Percentiles rank a stretch among this genome's conserved stretches.
phyloP scores from a whole-genome alignment of 2,329 filamentous ascomycete genomes.

The Penicillium polonicum region DNA sequence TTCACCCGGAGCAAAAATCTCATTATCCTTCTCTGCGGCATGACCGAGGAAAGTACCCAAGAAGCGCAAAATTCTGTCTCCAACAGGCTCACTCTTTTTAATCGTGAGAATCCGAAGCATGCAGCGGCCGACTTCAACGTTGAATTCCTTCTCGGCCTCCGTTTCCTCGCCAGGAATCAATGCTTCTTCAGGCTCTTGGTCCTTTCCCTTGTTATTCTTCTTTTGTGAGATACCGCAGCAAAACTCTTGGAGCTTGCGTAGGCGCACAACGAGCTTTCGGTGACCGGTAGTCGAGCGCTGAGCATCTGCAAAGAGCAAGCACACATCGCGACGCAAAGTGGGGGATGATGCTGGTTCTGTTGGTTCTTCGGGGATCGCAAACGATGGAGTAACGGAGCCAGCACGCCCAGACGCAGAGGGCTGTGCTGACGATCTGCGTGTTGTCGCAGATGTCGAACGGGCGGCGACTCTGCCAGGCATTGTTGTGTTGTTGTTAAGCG shows the following conservation, averaged over 20 bases:
- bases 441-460: constrained; percentile 37
- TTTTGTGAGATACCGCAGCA: constrained; percentile 62
- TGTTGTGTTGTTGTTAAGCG: constrained; percentile 19
- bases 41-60: constrained; percentile 81
- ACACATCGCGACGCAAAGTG: constrained; percentile 70
- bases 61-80: constrained; percentile 82
- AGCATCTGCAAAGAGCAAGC: constrained; percentile 72
- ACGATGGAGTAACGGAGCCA: constrained; percentile 47
- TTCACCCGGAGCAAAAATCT: constrained; percentile 61
- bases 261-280: constrained; percentile 79
- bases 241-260: constrained; percentile 87
- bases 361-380: constrained; percentile 63
- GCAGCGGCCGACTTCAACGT: constrained; percentile 78
- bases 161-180: constrained; percentile 55
- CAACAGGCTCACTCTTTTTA: constrained; percentile 87
- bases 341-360: constrained; percentile 41
- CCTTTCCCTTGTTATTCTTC: constrained; percentile 44
- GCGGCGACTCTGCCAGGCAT: constrained; percentile 45
- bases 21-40: constrained; percentile 65
- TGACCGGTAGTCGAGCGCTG: constrained; percentile 89
- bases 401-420: constrained; percentile 85
- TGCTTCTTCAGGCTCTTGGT: constrained; percentile 51
- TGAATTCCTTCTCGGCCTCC: constrained; percentile 84
- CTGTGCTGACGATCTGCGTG: constrained; percentile 51
- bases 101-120: constrained; percentile 78